Evolutionary conservation across 2,329 filamentous ascomycete species (phyloP).

Genomic region (Pezicula radicicola): DNA sequence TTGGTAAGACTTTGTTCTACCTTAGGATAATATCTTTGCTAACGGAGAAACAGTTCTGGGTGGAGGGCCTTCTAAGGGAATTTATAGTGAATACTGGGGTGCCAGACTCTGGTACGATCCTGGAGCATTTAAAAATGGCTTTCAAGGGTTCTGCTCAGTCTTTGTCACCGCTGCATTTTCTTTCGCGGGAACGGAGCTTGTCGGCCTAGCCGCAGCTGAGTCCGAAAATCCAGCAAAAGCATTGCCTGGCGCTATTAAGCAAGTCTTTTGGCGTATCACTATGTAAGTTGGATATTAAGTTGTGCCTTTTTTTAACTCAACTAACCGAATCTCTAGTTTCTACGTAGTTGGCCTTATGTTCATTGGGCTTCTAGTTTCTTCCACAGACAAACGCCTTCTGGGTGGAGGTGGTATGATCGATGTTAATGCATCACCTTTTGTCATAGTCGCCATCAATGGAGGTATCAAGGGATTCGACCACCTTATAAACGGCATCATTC

Average conservation of each 20-base stretch:
- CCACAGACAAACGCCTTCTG: conserved; percentile 62
- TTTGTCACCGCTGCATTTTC: conserved; percentile 75
- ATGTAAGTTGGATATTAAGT: conserved; percentile 34
- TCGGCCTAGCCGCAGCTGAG: conserved; percentile 74
- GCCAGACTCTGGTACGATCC: conserved; percentile 76
- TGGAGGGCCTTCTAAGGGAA: conserved; percentile 62
- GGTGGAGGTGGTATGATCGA: conserved; percentile 52
- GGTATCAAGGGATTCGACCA: conserved; percentile 79
- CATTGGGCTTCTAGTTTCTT: conserved; percentile 80
- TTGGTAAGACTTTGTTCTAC: conserved; percentile 18
- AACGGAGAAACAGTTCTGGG: conserved; percentile 56
- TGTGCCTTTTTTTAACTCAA: not conserved
- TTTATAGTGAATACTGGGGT: conserved; percentile 65
- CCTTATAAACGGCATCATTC: conserved; percentile 91
- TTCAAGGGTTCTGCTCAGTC: conserved; percentile 77
- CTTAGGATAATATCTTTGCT: conserved; percentile 8
- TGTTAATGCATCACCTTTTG: conserved; percentile 81
- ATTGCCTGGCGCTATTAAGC: conserved; percentile 83
- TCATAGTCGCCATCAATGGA: conserved; percentile 84
- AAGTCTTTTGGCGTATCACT: conserved; percentile 92
- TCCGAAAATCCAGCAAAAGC: conserved; percentile 75
- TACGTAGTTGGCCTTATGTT: conserved; percentile 82
- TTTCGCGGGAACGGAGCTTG: conserved; percentile 73
- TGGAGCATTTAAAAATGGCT: conserved; percentile 78
- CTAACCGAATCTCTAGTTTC: conserved; percentile 43